A percentile compares a stretch with the other conserved stretches of the same genome.
Evolutionary conservation across 2,329 filamentous ascomycete species (phyloP).

Genomic region (Exophiala bonariae): DNA sequence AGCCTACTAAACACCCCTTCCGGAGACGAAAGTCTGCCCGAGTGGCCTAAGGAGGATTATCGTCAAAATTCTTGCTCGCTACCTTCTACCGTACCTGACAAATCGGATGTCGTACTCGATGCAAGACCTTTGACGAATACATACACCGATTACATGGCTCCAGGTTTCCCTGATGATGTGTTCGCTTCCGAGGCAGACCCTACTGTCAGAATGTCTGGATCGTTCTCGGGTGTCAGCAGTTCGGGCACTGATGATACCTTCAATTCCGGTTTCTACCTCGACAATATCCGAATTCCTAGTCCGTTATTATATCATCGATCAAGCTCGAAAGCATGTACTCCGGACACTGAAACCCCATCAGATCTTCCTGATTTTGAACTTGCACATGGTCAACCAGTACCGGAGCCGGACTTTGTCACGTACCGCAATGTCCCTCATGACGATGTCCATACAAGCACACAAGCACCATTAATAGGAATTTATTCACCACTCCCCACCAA

Average conservation of each 20-base stretch:
- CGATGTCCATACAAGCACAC: no score
- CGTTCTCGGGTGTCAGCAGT: neutral
- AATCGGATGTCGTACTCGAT: no score
- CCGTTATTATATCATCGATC: constrained; percentile 22
- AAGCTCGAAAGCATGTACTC: neutral
- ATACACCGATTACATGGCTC: no score
- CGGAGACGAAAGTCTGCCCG: no score
- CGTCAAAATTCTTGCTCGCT: no score
- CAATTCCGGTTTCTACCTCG: constrained; percentile 2
- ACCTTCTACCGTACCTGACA: no score
- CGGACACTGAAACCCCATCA: neutral
- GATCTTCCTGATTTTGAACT: constrained; percentile 6
- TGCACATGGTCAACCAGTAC: constrained; percentile 5
- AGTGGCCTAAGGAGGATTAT: no score
- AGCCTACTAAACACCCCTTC: neutral
- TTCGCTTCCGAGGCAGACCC: neutral
- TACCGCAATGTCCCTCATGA: constrained; percentile 1
- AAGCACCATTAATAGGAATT: no score
- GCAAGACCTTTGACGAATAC: no score
- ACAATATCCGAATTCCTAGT: constrained; percentile 20
- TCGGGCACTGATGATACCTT: neutral
- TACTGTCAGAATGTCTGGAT: neutral
- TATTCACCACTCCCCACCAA: no score
- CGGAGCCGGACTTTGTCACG: constrained; percentile 12
- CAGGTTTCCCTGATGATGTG: neutral